A percentile compares a stretch with the other conserved stretches of the same genome.
phyloP scores from a whole-genome alignment of 2,329 filamentous ascomycete genomes.

The Sporothrix schenckii region DNA sequence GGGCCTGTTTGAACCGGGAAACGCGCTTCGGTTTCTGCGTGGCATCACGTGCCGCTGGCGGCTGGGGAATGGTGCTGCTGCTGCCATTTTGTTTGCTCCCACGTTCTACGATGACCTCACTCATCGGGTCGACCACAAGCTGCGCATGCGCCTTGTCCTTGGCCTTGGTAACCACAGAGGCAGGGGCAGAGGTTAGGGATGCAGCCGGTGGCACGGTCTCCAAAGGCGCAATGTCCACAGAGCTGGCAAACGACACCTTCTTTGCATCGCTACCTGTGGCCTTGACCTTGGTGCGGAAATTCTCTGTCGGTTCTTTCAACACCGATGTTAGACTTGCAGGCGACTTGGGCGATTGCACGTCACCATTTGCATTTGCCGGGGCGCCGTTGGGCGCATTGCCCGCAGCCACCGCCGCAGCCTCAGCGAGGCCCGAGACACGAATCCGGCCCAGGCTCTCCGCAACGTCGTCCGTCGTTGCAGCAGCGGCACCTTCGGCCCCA shows the following conservation, averaged over 20 bases:
- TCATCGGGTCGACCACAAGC: constrained; percentile 37
- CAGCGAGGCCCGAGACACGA: constrained; percentile 47
- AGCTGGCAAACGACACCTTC: constrained; percentile 77
- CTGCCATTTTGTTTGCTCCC: neutral
- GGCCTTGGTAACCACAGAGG: neutral
- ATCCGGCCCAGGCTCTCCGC: constrained; percentile 62
- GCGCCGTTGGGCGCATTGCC: neutral
- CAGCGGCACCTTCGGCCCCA: neutral
- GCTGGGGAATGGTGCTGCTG: neutral
- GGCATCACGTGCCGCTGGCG: neutral
- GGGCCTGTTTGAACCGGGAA: constrained; percentile 57
- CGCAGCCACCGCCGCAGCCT: constrained; percentile 12
- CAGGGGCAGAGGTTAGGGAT: neutral
- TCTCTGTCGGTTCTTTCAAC: constrained; percentile 28
- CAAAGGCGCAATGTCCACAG: constrained; percentile 67
- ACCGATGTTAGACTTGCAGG: constrained; percentile 10
- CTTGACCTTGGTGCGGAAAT: constrained; percentile 25
- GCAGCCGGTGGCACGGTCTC: neutral
- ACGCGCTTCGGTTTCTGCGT: constrained; percentile 45
- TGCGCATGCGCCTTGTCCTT: neutral
- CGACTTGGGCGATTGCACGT: constrained; percentile 34
- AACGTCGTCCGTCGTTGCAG: constrained; percentile 24
- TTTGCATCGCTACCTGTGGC: constrained; percentile 54
- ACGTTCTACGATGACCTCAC: constrained; percentile 41
- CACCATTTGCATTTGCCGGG: neutral